Evolutionary conservation across 352 stramenopile genomes (phyloP), one percentile per base, ranked within the genome.

Genomic region (Phytophthora pisi): DNA sequence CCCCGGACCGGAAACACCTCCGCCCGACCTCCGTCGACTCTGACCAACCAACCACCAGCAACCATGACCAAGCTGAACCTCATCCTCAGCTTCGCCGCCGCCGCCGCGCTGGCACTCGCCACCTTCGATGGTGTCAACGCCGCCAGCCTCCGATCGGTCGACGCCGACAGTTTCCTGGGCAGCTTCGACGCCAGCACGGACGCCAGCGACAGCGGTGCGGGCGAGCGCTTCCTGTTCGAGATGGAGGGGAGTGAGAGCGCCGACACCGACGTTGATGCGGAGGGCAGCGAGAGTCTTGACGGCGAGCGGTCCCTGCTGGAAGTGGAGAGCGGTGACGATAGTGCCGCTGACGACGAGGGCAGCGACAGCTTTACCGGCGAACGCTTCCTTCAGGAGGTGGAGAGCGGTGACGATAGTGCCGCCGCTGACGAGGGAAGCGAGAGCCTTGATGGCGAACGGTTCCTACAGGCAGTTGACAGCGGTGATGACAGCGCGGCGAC

Each of bases 1-100:
- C 47, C 51, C 55, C 46, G 59, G 24, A 30, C 43, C 26, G 20
- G 51, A 43, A 30, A 28, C 40, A 45, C 16, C 50, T 47, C 16
- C 42, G 31, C 50, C 42, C 42, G 2, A 28, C n/a, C 54, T 42
- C 30, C 38, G 4, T 23, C 10, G 24, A 15, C 28, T 26, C 1
- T n/a, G n/a, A 38, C 1, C 9, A 3, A 40, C 26, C 36, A 57
- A 18, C 38, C 1, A 7, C 38, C 38, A 46, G 3, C 6, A 20
- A 66, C 42, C 28, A 73, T 74, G 66, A 69, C 56, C 54, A 74
- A 74, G 61, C 66, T 74, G 60, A 74, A 52, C 50, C 16, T 56
- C 56, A 69, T 74, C 51, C 50, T 70, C 26, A 70, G 56, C 43
- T 66, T 74, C 54, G 51, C 53, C 8, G 59, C 57, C 24, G 45